phyloP scores from a whole-genome alignment of 1,284 basidiomycete species.

The Butyriboletus appendiculatus region DNA sequence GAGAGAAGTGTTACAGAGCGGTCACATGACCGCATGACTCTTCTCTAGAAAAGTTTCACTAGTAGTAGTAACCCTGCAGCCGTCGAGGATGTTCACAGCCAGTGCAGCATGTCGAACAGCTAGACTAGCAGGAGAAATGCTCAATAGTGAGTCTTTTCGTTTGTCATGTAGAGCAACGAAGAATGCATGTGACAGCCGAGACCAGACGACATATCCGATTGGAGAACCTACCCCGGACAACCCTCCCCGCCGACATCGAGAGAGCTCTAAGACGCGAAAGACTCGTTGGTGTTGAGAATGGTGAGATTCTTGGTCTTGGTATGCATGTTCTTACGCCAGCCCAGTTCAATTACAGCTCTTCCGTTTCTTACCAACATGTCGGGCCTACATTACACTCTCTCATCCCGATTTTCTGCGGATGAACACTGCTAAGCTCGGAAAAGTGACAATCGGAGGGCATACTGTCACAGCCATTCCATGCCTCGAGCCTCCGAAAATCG shows the following conservation, averaged over 20 bases:
- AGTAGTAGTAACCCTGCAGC: background rate
- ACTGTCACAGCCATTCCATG: slow-evolving; percentile 20
- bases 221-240: slow-evolving; percentile 49
- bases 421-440: slow-evolving; percentile 45
- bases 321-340: slow-evolving; percentile 9
- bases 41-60: background rate
- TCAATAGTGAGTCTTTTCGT: slow-evolving; percentile 20
- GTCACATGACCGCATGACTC: slow-evolving; percentile 30
- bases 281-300: slow-evolving; percentile 53
- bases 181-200: slow-evolving; percentile 17
- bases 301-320: slow-evolving; percentile 36
- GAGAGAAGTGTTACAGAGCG: background rate
- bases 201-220: slow-evolving; percentile 45
- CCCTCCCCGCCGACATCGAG: slow-evolving; percentile 56
- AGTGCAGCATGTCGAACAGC: slow-evolving; percentile 19
- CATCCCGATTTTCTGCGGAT: slow-evolving; percentile 44
- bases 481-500: slow-evolving; percentile 17
- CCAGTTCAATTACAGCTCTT: slow-evolving; percentile 63
- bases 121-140: slow-evolving; percentile 6
- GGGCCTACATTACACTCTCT: slow-evolving; percentile 54
- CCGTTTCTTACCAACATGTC: slow-evolving; percentile 57
- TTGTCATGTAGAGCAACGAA: slow-evolving; percentile 6
- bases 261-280: slow-evolving; percentile 48
- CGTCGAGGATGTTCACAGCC: slow-evolving; percentile 18
- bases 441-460: slow-evolving; percentile 45